Conservation (phyloP, 2,329 filamentous ascomycete species). For the Metarhizium sp. region DNA sequence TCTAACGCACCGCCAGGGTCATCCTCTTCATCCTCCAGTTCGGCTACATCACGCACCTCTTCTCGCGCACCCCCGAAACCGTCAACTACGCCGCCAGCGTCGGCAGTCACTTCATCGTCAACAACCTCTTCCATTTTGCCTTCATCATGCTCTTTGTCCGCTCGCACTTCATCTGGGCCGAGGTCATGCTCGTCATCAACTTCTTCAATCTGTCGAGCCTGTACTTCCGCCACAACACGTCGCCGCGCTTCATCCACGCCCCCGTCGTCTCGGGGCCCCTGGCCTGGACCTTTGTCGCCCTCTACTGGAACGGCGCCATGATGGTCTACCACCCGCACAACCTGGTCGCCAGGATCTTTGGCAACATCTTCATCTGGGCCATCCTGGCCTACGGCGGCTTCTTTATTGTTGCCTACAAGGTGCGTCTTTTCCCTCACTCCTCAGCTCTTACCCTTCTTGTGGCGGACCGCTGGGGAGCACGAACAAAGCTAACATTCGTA, state of each 20-base stretch:
- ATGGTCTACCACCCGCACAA: conserved; percentile 60
- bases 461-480: neutral
- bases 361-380: conserved; percentile 83
- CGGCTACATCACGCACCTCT: conserved; percentile 68
- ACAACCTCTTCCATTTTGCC: conserved; percentile 74
- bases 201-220: conserved; percentile 70
- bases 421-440: conserved; percentile 18
- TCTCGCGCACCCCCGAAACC: conserved; percentile 52
- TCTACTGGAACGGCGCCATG: conserved; percentile 85
- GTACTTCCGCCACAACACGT: conserved; percentile 71
- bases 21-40: conserved; percentile 66
- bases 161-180: conserved; percentile 64
- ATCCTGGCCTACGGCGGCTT: conserved; percentile 68
- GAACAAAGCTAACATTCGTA: neutral
- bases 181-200: conserved; percentile 69
- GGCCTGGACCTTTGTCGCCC: conserved; percentile 73
- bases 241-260: conserved; percentile 66
- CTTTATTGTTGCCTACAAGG: conserved; percentile 67
- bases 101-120: conserved; percentile 74
- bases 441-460: neutral
- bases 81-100: conserved; percentile 66
- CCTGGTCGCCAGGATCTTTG: conserved; percentile 66
- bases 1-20: conserved; percentile 39
- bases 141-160: conserved; percentile 80
- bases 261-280: conserved; percentile 69